Percentiles rank a stretch among this genome's conserved stretches.
These are phyloP conservation scores for Lophiostoma macrostomum DNA, from an alignment of 495 filamentous ascomycete species.

Conservation along the genomic window DNA sequence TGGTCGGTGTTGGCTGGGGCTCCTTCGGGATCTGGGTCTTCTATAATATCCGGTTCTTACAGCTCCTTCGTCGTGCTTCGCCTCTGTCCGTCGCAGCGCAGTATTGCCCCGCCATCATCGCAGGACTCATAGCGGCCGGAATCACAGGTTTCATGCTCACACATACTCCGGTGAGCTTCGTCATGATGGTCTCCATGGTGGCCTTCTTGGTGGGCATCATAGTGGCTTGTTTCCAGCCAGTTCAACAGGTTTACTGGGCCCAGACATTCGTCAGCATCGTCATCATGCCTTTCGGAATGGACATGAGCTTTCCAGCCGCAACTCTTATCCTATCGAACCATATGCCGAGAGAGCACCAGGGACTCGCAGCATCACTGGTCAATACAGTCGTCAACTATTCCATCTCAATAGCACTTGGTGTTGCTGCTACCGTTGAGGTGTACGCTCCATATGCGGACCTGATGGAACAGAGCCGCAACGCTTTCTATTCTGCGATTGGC, in stretches of 20 bases:
- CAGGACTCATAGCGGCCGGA: slow-evolving; percentile 32
- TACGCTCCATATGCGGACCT: slow-evolving; percentile 14
- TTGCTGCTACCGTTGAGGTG: slow-evolving; percentile 35
- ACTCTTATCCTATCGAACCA: slow-evolving; percentile 37
- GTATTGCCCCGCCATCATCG: slow-evolving; percentile 30
- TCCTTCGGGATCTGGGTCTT: slow-evolving; percentile 39
- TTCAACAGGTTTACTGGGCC: slow-evolving; percentile 36
- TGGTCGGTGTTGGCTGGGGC: slow-evolving; percentile 35
- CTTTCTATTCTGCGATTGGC: slow-evolving; percentile 32
- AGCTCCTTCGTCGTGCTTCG: slow-evolving; percentile 21
- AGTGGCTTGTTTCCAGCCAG: slow-evolving; percentile 27
- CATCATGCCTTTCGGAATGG: slow-evolving; percentile 41
- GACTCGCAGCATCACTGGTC: slow-evolving; percentile 33
- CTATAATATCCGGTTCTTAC: slow-evolving; percentile 32
- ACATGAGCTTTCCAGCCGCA: slow-evolving; percentile 38
- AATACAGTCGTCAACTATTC: slow-evolving; percentile 38
- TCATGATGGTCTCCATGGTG: slow-evolving; percentile 36
- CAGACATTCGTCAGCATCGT: slow-evolving; percentile 36
- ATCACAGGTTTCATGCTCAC: slow-evolving; percentile 36
- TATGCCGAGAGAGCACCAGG: slow-evolving; percentile 37
- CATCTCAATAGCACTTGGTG: slow-evolving; percentile 37
- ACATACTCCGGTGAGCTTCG: slow-evolving; percentile 34
- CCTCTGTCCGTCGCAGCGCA: slow-evolving; percentile 30
- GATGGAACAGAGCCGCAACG: slow-evolving; percentile 20
- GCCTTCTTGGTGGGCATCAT: slow-evolving; percentile 34